Evolutionary conservation across 495 filamentous ascomycete species (phyloP), one percentile per base, ranked within the genome.

Genomic region (Tuber aestivum): DNA sequence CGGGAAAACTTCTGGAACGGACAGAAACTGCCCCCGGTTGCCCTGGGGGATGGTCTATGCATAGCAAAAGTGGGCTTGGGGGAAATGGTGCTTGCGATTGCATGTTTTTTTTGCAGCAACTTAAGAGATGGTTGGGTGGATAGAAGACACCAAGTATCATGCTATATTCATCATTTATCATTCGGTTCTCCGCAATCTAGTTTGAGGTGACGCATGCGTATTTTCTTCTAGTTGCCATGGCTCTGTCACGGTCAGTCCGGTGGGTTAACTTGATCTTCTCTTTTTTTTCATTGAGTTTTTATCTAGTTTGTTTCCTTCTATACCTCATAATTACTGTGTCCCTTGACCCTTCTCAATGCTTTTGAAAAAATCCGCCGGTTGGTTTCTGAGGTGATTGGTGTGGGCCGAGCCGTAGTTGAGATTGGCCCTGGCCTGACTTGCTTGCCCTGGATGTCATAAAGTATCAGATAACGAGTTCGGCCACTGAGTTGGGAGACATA

Each of bases 251-350:
- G 56, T 20, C 27, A 35, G 14, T 35, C 56, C 12, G 50, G n/a
- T 6, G 27, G 35, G 70, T 12, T 42, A n/a, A 42, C 23, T 69
- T 70, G 48, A 35, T n/a, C 41, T 70, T 70, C 37, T 75, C 68
- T 40, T 41, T 37, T 27, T 71, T 72, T 41, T 72, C 48, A 48
- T 38, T 40, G 70, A 65, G 44, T 40, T 41, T n/a, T 8, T 71
- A 20, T 41, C 7, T 41, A 21, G 14, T 35, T 73, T 38, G 2
- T 44, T 45, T 44, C 65, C n/a, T n/a, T 37, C 38, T 69, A 35
- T 68, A 45, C 45, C 37, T 42, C 61, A 74, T 73, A 21, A n/a
- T 61, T 10, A 1, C n/a, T 35, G 14, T 18, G 3, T 65, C 56
- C n/a, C 10, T 35, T 18, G 56, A 35, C 2, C 27, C 56, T 65